phyloP scores from a whole-genome alignment of 2,329 filamentous ascomycete species.

The Neonectria sp. region DNA sequence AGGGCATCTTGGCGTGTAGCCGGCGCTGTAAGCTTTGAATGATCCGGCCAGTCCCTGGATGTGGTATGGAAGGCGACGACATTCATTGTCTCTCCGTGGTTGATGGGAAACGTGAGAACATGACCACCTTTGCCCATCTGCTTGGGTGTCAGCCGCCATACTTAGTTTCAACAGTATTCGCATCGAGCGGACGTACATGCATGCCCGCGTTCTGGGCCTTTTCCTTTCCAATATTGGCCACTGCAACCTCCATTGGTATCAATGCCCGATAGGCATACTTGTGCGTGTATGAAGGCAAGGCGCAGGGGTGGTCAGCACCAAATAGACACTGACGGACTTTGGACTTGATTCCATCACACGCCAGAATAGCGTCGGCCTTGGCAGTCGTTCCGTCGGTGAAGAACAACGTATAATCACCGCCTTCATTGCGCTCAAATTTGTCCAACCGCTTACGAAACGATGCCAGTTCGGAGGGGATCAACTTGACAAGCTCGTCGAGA shows the following conservation, averaged over 20 bases:
- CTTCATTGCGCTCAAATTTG: conserved; percentile 4
- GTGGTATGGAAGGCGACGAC: conserved; percentile 62
- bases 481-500: conserved; percentile 56
- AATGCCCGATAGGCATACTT: conserved; percentile 28
- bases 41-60: conserved; percentile 48
- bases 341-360: conserved; percentile 31
- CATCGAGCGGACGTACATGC: conserved; percentile 16
- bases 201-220: conserved; percentile 24
- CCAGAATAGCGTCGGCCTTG: conserved; percentile 50
- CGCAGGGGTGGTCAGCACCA: conserved; percentile 17
- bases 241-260: conserved; percentile 24
- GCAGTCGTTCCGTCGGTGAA: conserved; percentile 59
- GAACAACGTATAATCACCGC: conserved; percentile 47
- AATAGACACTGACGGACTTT: conserved; percentile 19
- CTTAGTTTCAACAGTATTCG: neutral
- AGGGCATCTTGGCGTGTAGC: conserved; percentile 53
- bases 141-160: neutral
- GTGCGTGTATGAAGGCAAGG: conserved; percentile 25
- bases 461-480: conserved; percentile 53
- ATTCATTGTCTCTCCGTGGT: conserved; percentile 66
- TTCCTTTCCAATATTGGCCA: conserved; percentile 18
- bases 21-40: conserved; percentile 33
- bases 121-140: conserved; percentile 66
- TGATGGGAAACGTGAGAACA: conserved; percentile 48
- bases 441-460: conserved; percentile 51